These are phyloP conservation scores for Lipomyces yamanashiensis DNA, from an alignment of 805 yeast species.

Conservation along the genomic window DNA sequence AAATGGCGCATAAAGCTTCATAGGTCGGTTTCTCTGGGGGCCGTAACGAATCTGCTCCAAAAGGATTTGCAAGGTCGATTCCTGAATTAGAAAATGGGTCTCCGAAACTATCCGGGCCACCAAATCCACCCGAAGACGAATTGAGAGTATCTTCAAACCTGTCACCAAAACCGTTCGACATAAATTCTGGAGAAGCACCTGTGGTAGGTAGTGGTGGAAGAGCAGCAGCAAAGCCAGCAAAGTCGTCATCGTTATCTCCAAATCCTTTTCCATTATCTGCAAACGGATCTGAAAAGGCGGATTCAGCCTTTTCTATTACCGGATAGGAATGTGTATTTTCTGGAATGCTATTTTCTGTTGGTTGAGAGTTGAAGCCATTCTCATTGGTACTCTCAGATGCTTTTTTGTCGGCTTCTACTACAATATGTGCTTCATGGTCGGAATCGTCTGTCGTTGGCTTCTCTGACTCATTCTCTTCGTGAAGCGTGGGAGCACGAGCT, in stretches of 20 bases:
- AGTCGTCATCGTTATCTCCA: slow-evolving; percentile 7
- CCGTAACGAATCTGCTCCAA: slow-evolving; percentile 7
- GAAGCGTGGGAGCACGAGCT: too few relatives aligned
- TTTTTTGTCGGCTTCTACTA: too few relatives aligned
- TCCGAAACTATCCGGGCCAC: background rate
- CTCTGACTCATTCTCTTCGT: too few relatives aligned
- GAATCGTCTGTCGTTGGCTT: too few relatives aligned
- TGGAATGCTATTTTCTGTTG: too few relatives aligned
- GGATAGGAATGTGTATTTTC: too few relatives aligned
- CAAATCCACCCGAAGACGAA: slow-evolving; percentile 6
- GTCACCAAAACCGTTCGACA: slow-evolving; percentile 5
- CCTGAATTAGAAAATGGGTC: slow-evolving; percentile 1
- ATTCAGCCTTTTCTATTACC: too few relatives aligned
- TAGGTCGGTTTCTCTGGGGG: slow-evolving; percentile 13
- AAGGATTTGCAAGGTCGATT: slow-evolving; percentile 10
- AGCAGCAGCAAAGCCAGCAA: slow-evolving; percentile 6
- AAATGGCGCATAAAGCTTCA: slow-evolving; percentile 4
- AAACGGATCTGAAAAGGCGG: background rate
- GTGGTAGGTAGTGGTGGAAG: background rate
- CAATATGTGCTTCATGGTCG: too few relatives aligned
- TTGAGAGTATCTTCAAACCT: background rate
- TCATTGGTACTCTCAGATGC: too few relatives aligned
- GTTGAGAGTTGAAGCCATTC: too few relatives aligned
- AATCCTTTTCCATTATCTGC: background rate
- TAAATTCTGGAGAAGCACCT: background rate